Evolutionary conservation across 1,284 basidiomycete species (phyloP).

Genomic region (Sanghuangporus weigelae): DNA sequence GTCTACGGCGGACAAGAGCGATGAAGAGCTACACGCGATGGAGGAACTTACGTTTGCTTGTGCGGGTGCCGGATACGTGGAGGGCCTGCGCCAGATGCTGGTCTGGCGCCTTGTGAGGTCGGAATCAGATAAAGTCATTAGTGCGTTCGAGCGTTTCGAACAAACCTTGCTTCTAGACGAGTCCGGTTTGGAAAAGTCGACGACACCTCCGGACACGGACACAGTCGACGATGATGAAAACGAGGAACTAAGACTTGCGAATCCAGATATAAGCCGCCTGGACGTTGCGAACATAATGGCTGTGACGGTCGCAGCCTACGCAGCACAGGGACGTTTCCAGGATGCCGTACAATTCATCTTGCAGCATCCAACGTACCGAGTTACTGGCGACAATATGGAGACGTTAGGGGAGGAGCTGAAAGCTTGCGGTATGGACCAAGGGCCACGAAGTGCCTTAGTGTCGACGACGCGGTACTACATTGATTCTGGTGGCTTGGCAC

Average conservation of each 20-base stretch:
- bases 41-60: conserved; percentile 47
- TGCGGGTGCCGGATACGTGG: conserved; percentile 35
- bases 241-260: conserved; percentile 10
- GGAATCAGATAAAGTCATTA: conserved; percentile 38
- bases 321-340: conserved; percentile 47
- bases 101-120: conserved; percentile 36
- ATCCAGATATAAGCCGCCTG: conserved; percentile 20
- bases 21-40: conserved; percentile 28
- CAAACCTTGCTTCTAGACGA: background rate
- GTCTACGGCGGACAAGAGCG: conserved; percentile 22
- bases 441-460: conserved; percentile 22
- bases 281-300: conserved; percentile 37
- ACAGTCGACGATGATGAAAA: background rate
- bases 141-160: conserved; percentile 37
- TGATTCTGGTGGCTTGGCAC: conserved; percentile 42
- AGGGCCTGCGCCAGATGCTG: conserved; percentile 49
- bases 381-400: conserved; percentile 30
- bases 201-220: conserved; percentile 12
- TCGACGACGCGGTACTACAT: conserved; percentile 40
- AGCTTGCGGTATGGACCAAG: conserved; percentile 22
- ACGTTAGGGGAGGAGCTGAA: conserved; percentile 35
- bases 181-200: conserved; percentile 11
- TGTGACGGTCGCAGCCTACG: conserved; percentile 51
- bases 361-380: conserved; percentile 25
- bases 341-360: conserved; percentile 36